A percentile compares a stretch with the other conserved stretches of the same genome.
Evolutionary conservation across 2,329 filamentous ascomycete genomes (phyloP).

Genomic region (Pseudogymnoascus sp.): DNA sequence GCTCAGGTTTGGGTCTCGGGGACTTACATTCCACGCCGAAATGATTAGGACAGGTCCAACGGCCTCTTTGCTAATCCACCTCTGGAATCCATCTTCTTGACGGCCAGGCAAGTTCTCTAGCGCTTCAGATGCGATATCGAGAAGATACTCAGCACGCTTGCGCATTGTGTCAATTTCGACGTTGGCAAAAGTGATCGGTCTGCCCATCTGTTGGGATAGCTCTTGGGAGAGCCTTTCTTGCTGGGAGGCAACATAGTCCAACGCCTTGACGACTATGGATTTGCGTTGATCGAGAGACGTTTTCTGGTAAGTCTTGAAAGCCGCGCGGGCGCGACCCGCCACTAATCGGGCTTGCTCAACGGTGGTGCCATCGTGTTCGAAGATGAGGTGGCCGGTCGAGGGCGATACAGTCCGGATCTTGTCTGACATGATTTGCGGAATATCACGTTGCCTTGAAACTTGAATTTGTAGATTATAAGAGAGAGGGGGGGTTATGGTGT

Average conservation of each 20-base stretch:
- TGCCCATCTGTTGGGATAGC: slow-evolving; percentile 43
- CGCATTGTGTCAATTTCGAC: slow-evolving; percentile 44
- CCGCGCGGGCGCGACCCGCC: slow-evolving; percentile 49
- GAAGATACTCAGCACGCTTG: slow-evolving; percentile 18
- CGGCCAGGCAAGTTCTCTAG: slow-evolving; percentile 65
- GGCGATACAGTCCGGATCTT: slow-evolving; percentile 67
- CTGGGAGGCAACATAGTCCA: slow-evolving; percentile 19
- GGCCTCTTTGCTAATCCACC: neutral
- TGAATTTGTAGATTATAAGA: neutral
- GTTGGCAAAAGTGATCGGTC: slow-evolving; percentile 33
- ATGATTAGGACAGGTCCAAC: slow-evolving; percentile 51
- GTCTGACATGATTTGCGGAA: neutral
- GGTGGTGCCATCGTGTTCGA: slow-evolving; percentile 71
- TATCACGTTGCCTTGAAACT: neutral
- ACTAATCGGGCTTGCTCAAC: slow-evolving; percentile 62
- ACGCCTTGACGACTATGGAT: slow-evolving; percentile 32
- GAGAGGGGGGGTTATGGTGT: neutral
- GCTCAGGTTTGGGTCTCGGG: neutral
- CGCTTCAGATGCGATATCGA: slow-evolving; percentile 73
- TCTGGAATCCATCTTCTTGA: neutral
- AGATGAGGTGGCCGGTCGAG: slow-evolving; percentile 74
- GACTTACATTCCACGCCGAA: slow-evolving; percentile 53
- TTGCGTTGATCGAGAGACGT: slow-evolving; percentile 38
- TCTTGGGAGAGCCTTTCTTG: slow-evolving; percentile 37
- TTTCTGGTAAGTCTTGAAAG: slow-evolving; percentile 40